phyloP scores from a whole-genome alignment of 148 eudicot genomes.

The Vaccinium corymbosum region DNA sequence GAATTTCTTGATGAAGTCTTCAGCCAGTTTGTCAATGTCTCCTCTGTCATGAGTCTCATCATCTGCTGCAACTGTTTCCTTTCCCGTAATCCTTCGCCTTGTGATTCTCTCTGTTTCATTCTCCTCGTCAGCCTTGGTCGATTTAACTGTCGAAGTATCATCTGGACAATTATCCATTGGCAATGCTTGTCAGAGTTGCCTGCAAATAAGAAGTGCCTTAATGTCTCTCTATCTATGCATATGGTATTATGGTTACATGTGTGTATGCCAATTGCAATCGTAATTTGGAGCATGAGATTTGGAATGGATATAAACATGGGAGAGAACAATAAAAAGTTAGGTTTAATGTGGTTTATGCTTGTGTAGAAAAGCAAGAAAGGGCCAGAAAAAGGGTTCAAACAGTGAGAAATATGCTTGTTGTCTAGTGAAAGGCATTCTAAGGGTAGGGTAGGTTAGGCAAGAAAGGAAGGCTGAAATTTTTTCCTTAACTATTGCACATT shows the following conservation, averaged over 20 bases:
- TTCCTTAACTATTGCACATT: neutral
- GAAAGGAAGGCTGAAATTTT: neutral
- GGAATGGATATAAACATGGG: neutral
- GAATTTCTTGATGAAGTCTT: conserved; percentile 15
- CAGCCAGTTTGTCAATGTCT: conserved; percentile 13
- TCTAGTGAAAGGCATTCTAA: conserved; percentile 10
- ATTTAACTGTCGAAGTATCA: neutral
- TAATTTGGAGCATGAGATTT: conserved; percentile 2
- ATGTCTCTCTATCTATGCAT: neutral
- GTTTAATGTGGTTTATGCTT: conserved; percentile 1
- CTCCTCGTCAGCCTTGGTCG: neutral
- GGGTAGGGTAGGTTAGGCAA: conserved; percentile 14
- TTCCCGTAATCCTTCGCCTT: neutral
- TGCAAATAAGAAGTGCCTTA: neutral
- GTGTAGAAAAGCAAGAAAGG: neutral
- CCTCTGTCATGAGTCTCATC: neutral
- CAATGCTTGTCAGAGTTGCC: neutral
- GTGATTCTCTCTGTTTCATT: neutral
- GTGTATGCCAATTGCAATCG: neutral
- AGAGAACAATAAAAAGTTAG: neutral
- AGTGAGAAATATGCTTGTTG: conserved; percentile 13
- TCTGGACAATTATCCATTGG: neutral
- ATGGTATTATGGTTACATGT: neutral
- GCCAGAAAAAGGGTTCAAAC: neutral
- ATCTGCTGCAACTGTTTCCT: neutral